phyloP scores from a whole-genome alignment of 768 basidiomycete species.

The Roridomyces roridus region DNA sequence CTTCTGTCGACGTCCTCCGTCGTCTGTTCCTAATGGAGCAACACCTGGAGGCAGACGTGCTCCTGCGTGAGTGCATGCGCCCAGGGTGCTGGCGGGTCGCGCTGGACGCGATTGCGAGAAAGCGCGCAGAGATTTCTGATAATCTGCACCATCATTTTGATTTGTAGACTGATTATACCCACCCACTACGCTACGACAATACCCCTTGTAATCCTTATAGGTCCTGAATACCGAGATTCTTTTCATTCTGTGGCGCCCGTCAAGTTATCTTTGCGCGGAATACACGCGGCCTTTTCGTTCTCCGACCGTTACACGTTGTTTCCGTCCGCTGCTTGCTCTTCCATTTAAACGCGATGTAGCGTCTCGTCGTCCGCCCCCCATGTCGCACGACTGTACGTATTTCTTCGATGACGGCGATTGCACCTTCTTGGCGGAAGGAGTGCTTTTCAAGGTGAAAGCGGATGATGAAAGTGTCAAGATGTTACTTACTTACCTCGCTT shows the following conservation, averaged over 20 bases:
- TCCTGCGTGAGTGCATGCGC: conserved; percentile 38
- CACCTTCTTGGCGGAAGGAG: background rate
- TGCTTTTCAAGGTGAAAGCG: background rate
- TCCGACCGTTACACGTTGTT: too few relatives aligned
- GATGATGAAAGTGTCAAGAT: background rate
- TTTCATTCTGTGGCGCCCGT: too few relatives aligned
- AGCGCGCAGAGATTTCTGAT: conserved; percentile 37
- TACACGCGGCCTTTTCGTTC: too few relatives aligned
- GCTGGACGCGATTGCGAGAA: conserved; percentile 37
- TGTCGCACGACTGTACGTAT: too few relatives aligned
- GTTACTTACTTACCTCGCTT: background rate
- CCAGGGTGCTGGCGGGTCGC: conserved; percentile 42
- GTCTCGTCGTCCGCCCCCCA: too few relatives aligned
- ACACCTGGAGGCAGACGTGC: conserved; percentile 35
- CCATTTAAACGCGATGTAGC: too few relatives aligned
- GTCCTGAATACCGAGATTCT: background rate
- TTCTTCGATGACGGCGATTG: conserved; percentile 6
- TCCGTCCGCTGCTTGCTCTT: too few relatives aligned
- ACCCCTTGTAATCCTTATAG: background rate
- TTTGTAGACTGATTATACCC: conserved; percentile 23
- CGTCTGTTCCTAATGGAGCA: conserved; percentile 39
- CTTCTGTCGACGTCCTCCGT: conserved; percentile 42
- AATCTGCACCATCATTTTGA: conserved; percentile 47
- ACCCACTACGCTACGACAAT: conserved; percentile 3
- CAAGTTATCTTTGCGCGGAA: too few relatives aligned